Percentiles rank a stretch among this genome's conserved stretches.
Evolutionary conservation across 805 yeast genomes (phyloP).

Genomic region (Metschnikowia dekortorum): DNA sequence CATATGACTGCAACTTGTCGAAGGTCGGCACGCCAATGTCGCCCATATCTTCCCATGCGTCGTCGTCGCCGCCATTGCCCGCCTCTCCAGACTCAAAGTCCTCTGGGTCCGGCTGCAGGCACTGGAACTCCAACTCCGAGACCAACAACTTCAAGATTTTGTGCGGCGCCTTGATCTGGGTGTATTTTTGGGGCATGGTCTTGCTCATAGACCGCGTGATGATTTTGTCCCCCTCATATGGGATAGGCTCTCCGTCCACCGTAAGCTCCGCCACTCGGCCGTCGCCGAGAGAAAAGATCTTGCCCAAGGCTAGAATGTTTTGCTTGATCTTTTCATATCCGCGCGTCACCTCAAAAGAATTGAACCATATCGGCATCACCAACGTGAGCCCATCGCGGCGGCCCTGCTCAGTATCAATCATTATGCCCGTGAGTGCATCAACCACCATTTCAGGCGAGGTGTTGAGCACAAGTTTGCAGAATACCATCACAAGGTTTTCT

Average conservation of each 20-base stretch:
- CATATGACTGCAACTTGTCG: conserved; percentile 58
- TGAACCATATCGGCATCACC: conserved; percentile 78
- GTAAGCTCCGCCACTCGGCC: conserved; percentile 43
- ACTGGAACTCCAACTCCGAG: conserved; percentile 65
- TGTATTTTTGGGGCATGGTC: conserved; percentile 55
- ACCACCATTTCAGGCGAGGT: conserved; percentile 59
- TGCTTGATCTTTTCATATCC: conserved; percentile 71
- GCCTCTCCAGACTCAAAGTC: conserved; percentile 29
- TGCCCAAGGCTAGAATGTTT: conserved; percentile 66
- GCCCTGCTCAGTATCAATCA: conserved; percentile 20
- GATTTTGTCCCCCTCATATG: conserved; percentile 59
- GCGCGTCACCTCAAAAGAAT: conserved; percentile 71
- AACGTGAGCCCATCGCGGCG: conserved; percentile 44
- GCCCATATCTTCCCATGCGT: conserved; percentile 75
- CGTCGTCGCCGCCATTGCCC: conserved; percentile 30
- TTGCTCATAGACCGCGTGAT: conserved; percentile 83
- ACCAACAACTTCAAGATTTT: conserved; percentile 71
- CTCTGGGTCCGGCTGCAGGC: conserved; percentile 43
- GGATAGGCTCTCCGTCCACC: conserved; percentile 77
- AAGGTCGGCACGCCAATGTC: conserved; percentile 60
- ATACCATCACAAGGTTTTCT: conserved; percentile 72
- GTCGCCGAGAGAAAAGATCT: conserved; percentile 58
- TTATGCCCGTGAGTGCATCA: conserved; percentile 47
- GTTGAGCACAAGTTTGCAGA: conserved; percentile 62
- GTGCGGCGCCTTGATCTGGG: conserved; percentile 61